Percentiles rank a stretch among this genome's conserved stretches.
Evolutionary conservation across 2,329 filamentous ascomycete genomes (phyloP).

Genomic region (Diaporthe batatas): DNA sequence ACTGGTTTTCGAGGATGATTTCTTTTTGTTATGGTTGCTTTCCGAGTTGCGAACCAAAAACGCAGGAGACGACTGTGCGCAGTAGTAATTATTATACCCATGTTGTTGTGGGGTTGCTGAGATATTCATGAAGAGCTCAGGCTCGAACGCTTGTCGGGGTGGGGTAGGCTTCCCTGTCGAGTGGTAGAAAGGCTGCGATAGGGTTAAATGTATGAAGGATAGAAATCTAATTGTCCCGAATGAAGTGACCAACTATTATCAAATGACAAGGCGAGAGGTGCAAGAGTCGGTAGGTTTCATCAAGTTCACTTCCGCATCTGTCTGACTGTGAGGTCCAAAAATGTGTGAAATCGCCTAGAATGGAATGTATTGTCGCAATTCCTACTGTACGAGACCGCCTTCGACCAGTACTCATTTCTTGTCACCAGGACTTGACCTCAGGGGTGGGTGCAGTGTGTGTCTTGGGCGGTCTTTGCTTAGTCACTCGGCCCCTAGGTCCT

Average conservation of each 20-base stretch:
- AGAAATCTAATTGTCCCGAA: background rate
- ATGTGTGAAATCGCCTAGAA: background rate
- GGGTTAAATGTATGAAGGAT: background rate
- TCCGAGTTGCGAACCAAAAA: background rate
- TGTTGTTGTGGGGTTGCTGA: background rate
- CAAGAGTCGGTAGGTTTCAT: too few species aligned
- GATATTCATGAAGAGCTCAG: constrained; percentile 23
- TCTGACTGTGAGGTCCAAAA: too few species aligned
- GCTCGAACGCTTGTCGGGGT: background rate
- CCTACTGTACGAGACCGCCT: background rate
- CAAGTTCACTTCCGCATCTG: background rate
- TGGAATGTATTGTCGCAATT: background rate
- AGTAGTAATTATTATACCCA: constrained; percentile 4
- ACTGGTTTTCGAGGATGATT: background rate
- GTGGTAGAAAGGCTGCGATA: background rate
- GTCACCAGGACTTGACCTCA: background rate
- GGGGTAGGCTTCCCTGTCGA: background rate
- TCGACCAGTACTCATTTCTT: background rate
- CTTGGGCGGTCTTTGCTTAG: background rate
- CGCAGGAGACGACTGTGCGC: background rate
- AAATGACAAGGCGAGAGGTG: background rate
- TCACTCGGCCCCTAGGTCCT: background rate
- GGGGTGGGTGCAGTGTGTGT: background rate
- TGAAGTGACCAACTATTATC: background rate
- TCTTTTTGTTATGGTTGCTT: background rate